Evolutionary conservation across 1,284 basidiomycete species (phyloP), one percentile per base, ranked within the genome.

Genomic region (Ustilago curta): DNA sequence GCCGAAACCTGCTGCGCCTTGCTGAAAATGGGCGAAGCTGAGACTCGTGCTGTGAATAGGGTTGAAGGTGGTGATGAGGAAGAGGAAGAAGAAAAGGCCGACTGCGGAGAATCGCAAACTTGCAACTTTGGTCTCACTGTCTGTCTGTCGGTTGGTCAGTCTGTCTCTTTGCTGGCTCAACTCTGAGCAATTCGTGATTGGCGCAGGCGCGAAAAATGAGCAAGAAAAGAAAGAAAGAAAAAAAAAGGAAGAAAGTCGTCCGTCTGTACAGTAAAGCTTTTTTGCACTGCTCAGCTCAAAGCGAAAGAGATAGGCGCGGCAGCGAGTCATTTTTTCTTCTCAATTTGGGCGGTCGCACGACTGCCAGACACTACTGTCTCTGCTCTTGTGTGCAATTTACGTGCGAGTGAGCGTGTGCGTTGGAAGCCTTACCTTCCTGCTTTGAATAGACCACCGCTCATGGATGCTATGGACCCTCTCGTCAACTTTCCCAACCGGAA

Each of bases 311-410:
- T 35, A 54, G 35, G 54, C 29, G 12, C 16, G 21, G 8, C 39
- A 39, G 47, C 61, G 68, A 70, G 68, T 70, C 68, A 70, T 60
- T 70, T 70, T 64, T 60, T 51, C 44, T 48, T 49, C 37, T 48
- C 37, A 55, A 55, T n/a, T n/a, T n/a, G n/a, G 23, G 6, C 47
- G 35, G 54, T 56, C 54, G 54, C 44, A 48, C 44, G 54, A 55
- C 54, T 48, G 54, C 32, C 53, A 39, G 27, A 27, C n/a, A n/a
- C n/a, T n/a, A n/a, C n/a, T n/a, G n/a, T n/a, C 11, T 11, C 32
- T 21, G 31, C 25, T n/a, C 48, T 35, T 35, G 32, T 23, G 32
- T 32, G 4, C 48, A 16, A 19, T 19, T 45, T 45, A 14, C 47
- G 47, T 48, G 29, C 47, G 47, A 48, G 47, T 31, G 18, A 19